Evolutionary conservation across 257 asterid species (phyloP), one percentile per base, ranked within the genome.

Genomic region (Nicotiana tomentosiformis): DNA sequence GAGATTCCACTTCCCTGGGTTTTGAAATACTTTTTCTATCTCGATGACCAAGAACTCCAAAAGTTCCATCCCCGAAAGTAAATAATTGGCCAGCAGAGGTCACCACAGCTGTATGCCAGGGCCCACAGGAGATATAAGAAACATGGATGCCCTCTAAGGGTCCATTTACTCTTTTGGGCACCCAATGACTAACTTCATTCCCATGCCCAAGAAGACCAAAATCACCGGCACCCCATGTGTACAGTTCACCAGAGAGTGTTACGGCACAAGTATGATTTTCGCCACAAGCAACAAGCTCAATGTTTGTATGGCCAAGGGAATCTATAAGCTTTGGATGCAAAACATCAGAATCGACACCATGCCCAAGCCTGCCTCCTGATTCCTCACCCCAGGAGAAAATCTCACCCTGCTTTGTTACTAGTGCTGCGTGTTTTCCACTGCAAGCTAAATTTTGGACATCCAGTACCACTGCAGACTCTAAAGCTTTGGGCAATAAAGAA

Each of bases 11-110:
- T 90, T 95, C 98, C 87, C 94, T 90, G 51, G 97, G 98, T 81
- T 84, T 87, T 60, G 88, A 88, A 86, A 90, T 90, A 82, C 93
- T 92, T 89, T 66, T 90, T 84, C 89, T 86, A 84, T 95, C 95
- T 67, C 98, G 98, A 84, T 95, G 98, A 66, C 98, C 98, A 86
- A 95, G 97, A 89, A 88, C 98, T 20, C 98, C 98, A 86, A 95
- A 95, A 72, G 98, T 95, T 82, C 97, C 98, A 87, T 93, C 96
- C 23, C 98, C 98, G 78, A 91, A 95, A 84, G 98, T 95, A 85
- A 92, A 93, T 90, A 95, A 84, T 85, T 93, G 97, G 82, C 98
- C 98, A 39, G 98, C 92, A 84, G 98, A 95, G 82, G 98, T 91
- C 88, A 95, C 97, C 35, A 93, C 91, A 83, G 97, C 96, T 66